Evolutionary conservation across 345 rosid genomes (phyloP).

Genomic region (Pistacia atlantica): DNA sequence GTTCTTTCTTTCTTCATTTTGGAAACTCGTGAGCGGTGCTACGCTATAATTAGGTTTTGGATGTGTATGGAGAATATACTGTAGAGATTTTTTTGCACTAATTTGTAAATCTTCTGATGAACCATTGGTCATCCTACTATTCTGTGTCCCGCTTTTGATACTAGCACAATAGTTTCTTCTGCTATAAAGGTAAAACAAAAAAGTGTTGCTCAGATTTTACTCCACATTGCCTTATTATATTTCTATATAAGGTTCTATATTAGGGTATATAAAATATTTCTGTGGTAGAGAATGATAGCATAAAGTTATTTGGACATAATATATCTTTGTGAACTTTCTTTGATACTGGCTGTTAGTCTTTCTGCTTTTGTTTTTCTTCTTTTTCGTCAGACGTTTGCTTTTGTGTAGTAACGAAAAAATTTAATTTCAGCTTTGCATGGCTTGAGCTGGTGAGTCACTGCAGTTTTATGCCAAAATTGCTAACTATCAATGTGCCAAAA

Average conservation of each 20-base stretch:
- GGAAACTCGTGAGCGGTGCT: too few relatives aligned
- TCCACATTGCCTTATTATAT: neutral
- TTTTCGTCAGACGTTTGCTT: neutral
- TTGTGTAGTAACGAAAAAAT: neutral
- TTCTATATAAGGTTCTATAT: neutral
- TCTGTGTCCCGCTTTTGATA: too few relatives aligned
- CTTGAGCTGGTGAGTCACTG: constrained; percentile 43
- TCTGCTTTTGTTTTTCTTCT: neutral
- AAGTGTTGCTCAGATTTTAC: neutral
- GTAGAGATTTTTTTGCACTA: too few relatives aligned
- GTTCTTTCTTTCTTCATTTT: too few relatives aligned
- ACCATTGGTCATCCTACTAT: too few relatives aligned
- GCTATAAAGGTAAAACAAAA: too few relatives aligned
- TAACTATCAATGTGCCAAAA: constrained; percentile 33
- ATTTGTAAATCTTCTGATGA: too few relatives aligned
- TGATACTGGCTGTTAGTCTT: too few relatives aligned
- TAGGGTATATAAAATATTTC: neutral
- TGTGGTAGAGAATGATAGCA: neutral
- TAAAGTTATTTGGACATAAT: neutral
- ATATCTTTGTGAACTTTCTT: neutral
- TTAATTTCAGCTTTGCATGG: constrained; percentile 43
- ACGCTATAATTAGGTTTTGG: too few relatives aligned
- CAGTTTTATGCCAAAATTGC: constrained; percentile 47
- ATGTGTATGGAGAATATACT: too few relatives aligned
- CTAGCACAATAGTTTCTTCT: too few relatives aligned